Evolutionary conservation across 108 stramenopile genomes (phyloP), one percentile per base, ranked within the genome.

Genomic region (Cyclotella cryptica): DNA sequence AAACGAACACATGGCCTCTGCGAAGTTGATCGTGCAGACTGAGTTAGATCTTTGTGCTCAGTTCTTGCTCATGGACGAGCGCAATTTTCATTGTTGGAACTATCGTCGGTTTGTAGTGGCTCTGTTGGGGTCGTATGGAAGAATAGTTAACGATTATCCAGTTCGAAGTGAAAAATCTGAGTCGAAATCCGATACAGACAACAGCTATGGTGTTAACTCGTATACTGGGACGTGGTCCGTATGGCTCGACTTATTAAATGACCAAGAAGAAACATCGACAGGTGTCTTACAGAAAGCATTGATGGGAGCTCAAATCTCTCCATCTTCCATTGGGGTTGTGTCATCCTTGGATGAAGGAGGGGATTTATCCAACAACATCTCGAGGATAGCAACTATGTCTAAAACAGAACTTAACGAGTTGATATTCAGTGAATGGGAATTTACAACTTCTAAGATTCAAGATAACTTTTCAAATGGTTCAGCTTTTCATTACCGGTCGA

Each of bases 1-100:
- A 52, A 40, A 54, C 59, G 35, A 71, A 42, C 79, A 78, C 49
- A 40, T 58, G 30, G 55, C 55, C 0, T 13, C 43, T 14, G 49
- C 39, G 39, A 71, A 54, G 42, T 46, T 68, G 43, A 67, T 87
- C 26, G 69, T 92, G 41, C 53, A 78, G 44, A 55, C 68, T 11
- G 98, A 99, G 67, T 71, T 99, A 21, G 79, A 55, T 21, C 84
- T 99, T 17, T 98, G 97, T 75, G 75, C 72, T 22, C 71, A 86
- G 52, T 94, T 99, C 54, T 77, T 99, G 42, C 64, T 77, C 28
- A 58, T 87, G 14, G 99, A 99, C 78, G 96, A 98, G 74, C 86
- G 99, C 21, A 99, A 99, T 69, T 99, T 99, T 77, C 99, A 99
- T 76, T 98, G 98, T 74, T 98, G 97, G 96, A 98, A 98, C 71